These are phyloP conservation scores for Trichoderma gamsii DNA, from an alignment of 495 filamentous ascomycete genomes.

Conservation along the genomic window DNA sequence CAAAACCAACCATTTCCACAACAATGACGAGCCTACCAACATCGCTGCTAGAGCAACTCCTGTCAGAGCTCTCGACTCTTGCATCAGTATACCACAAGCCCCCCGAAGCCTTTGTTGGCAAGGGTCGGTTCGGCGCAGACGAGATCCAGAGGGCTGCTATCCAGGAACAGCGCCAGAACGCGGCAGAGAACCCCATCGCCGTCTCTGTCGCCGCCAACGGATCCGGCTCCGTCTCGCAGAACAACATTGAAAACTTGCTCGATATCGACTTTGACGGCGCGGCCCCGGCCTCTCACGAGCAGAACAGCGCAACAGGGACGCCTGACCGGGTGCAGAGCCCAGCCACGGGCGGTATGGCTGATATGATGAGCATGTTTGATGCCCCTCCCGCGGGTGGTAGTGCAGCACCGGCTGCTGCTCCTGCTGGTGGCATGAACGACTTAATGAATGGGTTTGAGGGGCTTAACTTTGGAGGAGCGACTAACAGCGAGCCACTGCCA, in stretches of 20 bases:
- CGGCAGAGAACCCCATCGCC: slow-evolving; percentile 88
- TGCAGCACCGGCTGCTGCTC: slow-evolving; percentile 27
- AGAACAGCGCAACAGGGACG: slow-evolving; percentile 64
- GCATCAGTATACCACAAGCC: slow-evolving; percentile 99
- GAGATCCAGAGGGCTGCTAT: slow-evolving; percentile 94
- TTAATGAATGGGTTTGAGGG: slow-evolving; percentile 81
- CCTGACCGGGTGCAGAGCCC: slow-evolving; percentile 73
- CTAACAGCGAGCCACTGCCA: slow-evolving; percentile 49
- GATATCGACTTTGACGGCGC: slow-evolving; percentile 98
- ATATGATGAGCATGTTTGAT: slow-evolving; percentile 83
- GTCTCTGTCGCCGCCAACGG: slow-evolving; percentile 56
- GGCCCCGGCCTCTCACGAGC: slow-evolving; percentile 81
- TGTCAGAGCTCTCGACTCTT: slow-evolving; percentile 87
- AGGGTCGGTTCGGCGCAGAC: slow-evolving; percentile 88
- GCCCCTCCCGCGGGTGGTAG: slow-evolving; percentile 28
- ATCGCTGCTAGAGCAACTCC: slow-evolving; percentile 74
- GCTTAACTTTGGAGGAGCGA: slow-evolving; percentile 60
- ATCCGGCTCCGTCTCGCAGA: slow-evolving; percentile 54
- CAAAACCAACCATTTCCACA: slow-evolving; percentile 88
- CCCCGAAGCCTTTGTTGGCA: slow-evolving; percentile 90
- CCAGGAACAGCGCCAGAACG: slow-evolving; percentile 88
- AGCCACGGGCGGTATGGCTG: slow-evolving; percentile 58
- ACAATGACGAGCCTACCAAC: slow-evolving; percentile 86
- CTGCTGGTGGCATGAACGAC: slow-evolving; percentile 42
- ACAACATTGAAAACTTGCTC: slow-evolving; percentile 87